Percentiles rank a stretch among this genome's conserved stretches.
Conservation (phyloP, 148 eudicot species). For the Fagopyrum tataricum region DNA sequence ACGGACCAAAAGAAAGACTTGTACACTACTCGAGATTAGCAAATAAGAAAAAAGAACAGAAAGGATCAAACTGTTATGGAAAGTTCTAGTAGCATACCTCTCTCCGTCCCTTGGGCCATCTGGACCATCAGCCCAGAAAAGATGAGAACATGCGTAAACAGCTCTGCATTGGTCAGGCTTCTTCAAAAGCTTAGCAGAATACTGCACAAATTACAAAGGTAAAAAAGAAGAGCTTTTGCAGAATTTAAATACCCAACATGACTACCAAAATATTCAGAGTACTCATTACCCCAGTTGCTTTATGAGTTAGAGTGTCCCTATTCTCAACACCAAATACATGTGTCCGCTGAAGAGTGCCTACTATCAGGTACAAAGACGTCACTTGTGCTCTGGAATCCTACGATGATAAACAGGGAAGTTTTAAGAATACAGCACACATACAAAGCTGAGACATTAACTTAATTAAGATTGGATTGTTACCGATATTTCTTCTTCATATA, state of each 20-base stretch:
- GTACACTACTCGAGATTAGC: neutral
- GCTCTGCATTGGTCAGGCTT: conserved; percentile 98
- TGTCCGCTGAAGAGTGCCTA: conserved; percentile 93
- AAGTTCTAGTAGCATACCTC: conserved; percentile 39
- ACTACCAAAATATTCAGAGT: conserved; percentile 3
- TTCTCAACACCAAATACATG: conserved; percentile 92
- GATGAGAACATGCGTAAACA: conserved; percentile 93
- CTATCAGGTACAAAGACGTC: conserved; percentile 76
- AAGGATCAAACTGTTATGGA: neutral
- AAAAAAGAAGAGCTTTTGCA: neutral
- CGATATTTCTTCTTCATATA: conserved; percentile 97
- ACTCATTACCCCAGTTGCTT: conserved; percentile 84
- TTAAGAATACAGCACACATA: neutral
- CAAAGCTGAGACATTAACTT: neutral
- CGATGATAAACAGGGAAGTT: conserved; percentile 14
- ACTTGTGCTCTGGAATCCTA: conserved; percentile 97
- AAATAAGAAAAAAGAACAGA: neutral
- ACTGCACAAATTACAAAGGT: conserved; percentile 34
- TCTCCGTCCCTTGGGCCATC: conserved; percentile 83
- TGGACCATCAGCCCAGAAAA: conserved; percentile 86
- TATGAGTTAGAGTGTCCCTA: conserved; percentile 93
- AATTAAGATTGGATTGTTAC: conserved; percentile 25
- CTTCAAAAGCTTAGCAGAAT: conserved; percentile 97
- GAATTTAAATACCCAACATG: neutral
- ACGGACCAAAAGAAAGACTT: too few species aligned